Evolutionary conservation across 345 rosid genomes (phyloP).

Genomic region (Isatis tinctoria): DNA sequence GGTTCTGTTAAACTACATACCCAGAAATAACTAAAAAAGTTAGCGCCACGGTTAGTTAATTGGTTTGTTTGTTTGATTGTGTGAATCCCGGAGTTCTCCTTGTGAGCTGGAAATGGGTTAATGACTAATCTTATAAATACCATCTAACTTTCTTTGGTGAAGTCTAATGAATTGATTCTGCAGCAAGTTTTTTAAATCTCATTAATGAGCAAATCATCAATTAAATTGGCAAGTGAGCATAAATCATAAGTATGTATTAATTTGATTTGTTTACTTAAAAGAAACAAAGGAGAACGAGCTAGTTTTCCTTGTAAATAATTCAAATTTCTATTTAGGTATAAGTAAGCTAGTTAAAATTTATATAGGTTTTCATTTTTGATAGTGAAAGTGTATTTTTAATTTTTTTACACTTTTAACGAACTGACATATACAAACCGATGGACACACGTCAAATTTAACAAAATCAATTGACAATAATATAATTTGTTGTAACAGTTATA

Average conservation of each 20-base stretch:
- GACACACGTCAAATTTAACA: background rate
- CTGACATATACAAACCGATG: background rate
- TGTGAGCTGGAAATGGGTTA: background rate
- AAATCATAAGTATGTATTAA: background rate
- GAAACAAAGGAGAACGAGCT: background rate
- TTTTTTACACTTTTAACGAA: background rate
- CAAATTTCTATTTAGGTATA: background rate
- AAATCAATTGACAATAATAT: background rate
- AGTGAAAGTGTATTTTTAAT: background rate
- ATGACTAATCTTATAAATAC: background rate
- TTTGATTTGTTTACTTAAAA: background rate
- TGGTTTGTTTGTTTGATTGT: background rate
- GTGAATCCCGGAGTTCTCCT: background rate
- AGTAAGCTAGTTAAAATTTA: background rate
- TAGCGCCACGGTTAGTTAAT: conserved; percentile 3
- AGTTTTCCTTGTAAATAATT: background rate
- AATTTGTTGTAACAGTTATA: background rate
- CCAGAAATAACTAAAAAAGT: background rate
- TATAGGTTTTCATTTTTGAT: background rate
- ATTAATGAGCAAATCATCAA: background rate
- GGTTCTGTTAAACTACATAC: background rate
- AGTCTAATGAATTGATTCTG: background rate
- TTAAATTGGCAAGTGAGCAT: background rate
- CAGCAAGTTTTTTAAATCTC: background rate
- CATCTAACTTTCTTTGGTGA: background rate